These are phyloP conservation scores for Fusarium xyrophilum DNA, from an alignment of 2,329 filamentous ascomycete genomes.

Conservation along the genomic window DNA sequence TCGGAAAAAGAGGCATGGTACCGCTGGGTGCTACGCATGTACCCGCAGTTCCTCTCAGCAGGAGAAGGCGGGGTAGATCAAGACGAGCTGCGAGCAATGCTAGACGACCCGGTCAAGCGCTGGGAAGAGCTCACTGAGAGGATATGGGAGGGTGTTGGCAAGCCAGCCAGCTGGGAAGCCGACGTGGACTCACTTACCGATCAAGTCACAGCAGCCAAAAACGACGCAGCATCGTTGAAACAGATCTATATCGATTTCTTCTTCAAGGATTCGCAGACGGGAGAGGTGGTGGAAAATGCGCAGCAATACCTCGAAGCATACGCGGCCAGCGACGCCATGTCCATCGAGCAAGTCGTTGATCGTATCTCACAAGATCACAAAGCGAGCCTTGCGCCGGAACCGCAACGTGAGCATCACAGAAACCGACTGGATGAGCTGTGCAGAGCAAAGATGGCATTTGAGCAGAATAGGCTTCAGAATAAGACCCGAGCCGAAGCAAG, in stretches of 20 bases:
- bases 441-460: slow-evolving; percentile 57
- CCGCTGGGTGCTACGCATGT: slow-evolving; percentile 51
- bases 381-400: slow-evolving; percentile 42
- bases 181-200: slow-evolving; percentile 46
- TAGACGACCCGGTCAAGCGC: slow-evolving; percentile 49
- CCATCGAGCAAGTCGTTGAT: slow-evolving; percentile 47
- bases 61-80: slow-evolving; percentile 42
- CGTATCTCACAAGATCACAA: slow-evolving; percentile 45
- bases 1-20: slow-evolving; percentile 63
- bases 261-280: slow-evolving; percentile 50
- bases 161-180: slow-evolving; percentile 43
- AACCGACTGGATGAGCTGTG: slow-evolving; percentile 55
- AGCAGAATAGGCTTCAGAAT: slow-evolving; percentile 52
- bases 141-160: slow-evolving; percentile 49
- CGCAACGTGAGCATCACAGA: slow-evolving; percentile 49
- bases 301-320: slow-evolving; percentile 52
- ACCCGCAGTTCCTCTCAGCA: slow-evolving; percentile 49
- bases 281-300: slow-evolving; percentile 43
- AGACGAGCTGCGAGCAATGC: slow-evolving; percentile 46
- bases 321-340: slow-evolving; percentile 36
- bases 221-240: slow-evolving; percentile 45
- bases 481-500: slow-evolving; percentile 46
- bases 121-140: slow-evolving; percentile 48
- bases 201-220: slow-evolving; percentile 44
- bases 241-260: slow-evolving; percentile 52